Percentiles rank a stretch among this genome's conserved stretches.
These are phyloP conservation scores for Carex myosuroides DNA, from an alignment of 176 grass and related monocot species.

Conservation along the genomic window DNA sequence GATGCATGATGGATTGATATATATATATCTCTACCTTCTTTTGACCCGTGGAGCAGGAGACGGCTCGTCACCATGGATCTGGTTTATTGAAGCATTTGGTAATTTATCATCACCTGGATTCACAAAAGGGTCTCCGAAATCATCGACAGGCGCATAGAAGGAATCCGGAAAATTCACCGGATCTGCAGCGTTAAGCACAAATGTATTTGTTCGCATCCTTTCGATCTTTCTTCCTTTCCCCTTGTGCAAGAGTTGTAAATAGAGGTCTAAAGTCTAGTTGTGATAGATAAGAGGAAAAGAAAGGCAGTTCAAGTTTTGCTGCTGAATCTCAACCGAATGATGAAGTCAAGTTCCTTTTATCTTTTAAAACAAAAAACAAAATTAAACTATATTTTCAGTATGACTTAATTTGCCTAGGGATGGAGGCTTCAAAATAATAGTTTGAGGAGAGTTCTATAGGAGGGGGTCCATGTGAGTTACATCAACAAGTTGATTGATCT, in stretches of 20 bases:
- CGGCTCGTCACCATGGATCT: neutral
- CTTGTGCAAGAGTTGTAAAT: constrained; percentile 4
- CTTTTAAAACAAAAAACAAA: neutral
- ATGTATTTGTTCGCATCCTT: constrained; percentile 3
- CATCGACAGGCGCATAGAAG: constrained; percentile 12
- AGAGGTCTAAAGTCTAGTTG: neutral
- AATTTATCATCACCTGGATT: neutral
- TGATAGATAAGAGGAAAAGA: neutral
- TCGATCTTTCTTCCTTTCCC: neutral
- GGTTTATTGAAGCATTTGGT: neutral
- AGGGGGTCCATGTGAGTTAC: neutral
- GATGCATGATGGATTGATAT: neutral
- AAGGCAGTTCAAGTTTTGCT: constrained; percentile 8
- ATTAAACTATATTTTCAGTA: neutral
- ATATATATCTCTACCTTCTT: constrained; percentile 4
- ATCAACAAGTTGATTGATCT: constrained; percentile 2
- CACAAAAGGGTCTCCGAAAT: constrained; percentile 19
- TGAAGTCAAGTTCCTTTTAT: neutral
- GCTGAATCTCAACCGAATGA: neutral
- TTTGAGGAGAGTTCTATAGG: constrained; percentile 4
- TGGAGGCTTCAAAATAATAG: neutral
- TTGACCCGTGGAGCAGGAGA: neutral
- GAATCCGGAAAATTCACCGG: constrained; percentile 1
- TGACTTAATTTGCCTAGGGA: constrained; percentile 6
- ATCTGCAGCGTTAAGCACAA: neutral